Conservation (phyloP, 2,329 filamentous ascomycete genomes). For the Colletotrichum brevisporum region DNA sequence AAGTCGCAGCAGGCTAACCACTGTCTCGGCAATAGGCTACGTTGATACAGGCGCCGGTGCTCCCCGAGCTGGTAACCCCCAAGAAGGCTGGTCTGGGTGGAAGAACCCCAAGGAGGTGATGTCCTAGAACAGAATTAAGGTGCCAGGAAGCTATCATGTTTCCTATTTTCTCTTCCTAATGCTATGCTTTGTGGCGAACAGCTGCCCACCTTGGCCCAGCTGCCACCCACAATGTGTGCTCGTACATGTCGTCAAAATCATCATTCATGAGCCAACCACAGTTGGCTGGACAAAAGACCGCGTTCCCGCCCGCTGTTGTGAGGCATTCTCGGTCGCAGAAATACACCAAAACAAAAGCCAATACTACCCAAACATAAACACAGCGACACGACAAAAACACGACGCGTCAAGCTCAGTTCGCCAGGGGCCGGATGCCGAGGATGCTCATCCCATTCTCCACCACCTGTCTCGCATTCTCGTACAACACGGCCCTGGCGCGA, state of each 20-base stretch:
- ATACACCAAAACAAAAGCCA: neutral
- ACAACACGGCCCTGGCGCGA: slow-evolving; percentile 73
- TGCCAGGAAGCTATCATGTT: too few species aligned
- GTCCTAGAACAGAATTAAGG: too few species aligned
- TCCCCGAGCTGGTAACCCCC: too few species aligned
- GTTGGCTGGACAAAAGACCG: neutral
- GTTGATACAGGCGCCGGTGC: too few species aligned
- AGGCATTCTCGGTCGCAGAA: neutral
- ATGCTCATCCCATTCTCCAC: slow-evolving; percentile 76
- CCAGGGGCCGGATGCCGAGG: slow-evolving; percentile 57
- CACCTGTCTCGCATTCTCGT: slow-evolving; percentile 73
- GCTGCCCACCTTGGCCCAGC: too few species aligned
- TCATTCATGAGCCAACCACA: slow-evolving; percentile 3
- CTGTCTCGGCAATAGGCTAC: too few species aligned
- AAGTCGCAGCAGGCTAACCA: too few species aligned
- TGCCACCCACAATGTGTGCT: neutral
- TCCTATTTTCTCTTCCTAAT: neutral
- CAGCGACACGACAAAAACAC: neutral
- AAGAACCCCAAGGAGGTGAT: too few species aligned
- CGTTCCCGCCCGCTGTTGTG: neutral
- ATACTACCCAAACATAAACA: neutral
- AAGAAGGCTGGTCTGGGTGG: too few species aligned
- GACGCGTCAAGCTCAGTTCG: neutral
- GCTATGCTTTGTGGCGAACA: neutral
- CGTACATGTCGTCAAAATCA: slow-evolving; percentile 19